Percentiles rank a stretch among this genome's conserved stretches.
These are phyloP conservation scores for Aspergillus nidulans DNA, from an alignment of 495 filamentous ascomycete species.

Conservation along the genomic window DNA sequence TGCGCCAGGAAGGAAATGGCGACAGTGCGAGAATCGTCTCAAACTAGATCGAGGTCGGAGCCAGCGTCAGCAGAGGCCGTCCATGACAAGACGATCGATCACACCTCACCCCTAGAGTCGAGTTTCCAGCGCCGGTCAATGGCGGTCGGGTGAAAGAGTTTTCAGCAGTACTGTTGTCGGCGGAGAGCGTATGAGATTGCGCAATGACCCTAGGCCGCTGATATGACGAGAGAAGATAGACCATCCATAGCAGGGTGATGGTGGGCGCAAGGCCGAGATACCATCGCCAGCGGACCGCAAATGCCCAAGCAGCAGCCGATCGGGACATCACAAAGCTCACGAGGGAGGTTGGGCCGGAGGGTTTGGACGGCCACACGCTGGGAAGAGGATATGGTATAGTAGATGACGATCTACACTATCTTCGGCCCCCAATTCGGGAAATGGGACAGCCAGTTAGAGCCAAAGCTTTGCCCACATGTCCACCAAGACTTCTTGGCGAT, in stretches of 20 bases:
- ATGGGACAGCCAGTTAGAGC: neutral
- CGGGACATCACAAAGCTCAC: neutral
- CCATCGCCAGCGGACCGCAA: slow-evolving; percentile 5
- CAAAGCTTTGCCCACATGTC: neutral
- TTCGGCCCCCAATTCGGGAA: too few species aligned
- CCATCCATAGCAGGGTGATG: neutral
- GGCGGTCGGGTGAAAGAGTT: neutral
- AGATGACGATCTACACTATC: too few species aligned
- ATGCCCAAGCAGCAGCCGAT: neutral
- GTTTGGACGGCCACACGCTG: too few species aligned
- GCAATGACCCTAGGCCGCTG: neutral
- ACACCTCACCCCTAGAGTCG: slow-evolving; percentile 5
- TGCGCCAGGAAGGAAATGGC: slow-evolving; percentile 14
- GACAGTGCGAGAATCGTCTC: slow-evolving; percentile 18
- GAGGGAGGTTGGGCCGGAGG: too few species aligned
- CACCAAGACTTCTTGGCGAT: neutral
- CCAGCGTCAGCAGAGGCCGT: neutral
- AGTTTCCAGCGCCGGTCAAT: neutral
- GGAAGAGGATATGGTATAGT: too few species aligned
- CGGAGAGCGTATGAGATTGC: neutral
- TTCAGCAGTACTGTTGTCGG: neutral
- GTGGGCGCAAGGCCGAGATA: neutral
- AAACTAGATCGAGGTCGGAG: slow-evolving; percentile 3
- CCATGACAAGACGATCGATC: neutral
- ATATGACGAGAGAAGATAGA: neutral